Evolutionary conservation across 768 basidiomycete genomes (phyloP).

Genomic region (Tulasnella sp.): DNA sequence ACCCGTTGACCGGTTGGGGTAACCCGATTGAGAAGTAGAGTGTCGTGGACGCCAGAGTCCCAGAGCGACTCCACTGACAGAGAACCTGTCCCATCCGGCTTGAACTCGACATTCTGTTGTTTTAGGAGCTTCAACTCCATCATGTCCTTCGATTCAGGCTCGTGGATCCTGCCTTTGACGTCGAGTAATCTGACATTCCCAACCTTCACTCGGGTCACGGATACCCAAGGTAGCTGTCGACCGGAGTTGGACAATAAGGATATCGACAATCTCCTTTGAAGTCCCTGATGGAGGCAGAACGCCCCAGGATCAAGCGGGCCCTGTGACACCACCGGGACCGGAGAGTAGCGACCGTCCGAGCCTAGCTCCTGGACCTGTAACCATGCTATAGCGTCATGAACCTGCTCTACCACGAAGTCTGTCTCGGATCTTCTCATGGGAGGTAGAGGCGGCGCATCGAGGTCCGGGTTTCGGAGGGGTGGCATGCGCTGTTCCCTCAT

Average conservation of each 20-base stretch:
- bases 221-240: conserved; percentile 80
- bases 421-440: conserved; percentile 86
- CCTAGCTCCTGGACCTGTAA: conserved; percentile 82
- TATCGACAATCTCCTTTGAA: conserved; percentile 78
- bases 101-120: conserved; percentile 70
- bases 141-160: conserved; percentile 65
- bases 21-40: conserved; percentile 76
- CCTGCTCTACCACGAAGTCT: conserved; percentile 82
- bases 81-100: conserved; percentile 74
- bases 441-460: conserved; percentile 37
- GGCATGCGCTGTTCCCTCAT: conserved; percentile 65
- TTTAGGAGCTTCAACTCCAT: conserved; percentile 70
- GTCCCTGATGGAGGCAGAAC: conserved; percentile 87
- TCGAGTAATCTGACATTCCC: conserved; percentile 85
- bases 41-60: conserved; percentile 92
- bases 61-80: conserved; percentile 72
- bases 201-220: conserved; percentile 67
- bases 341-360: conserved; percentile 75
- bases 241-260: conserved; percentile 85
- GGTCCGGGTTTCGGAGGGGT: conserved; percentile 34
- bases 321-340: conserved; percentile 76
- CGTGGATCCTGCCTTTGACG: conserved; percentile 73
- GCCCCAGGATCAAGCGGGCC: conserved; percentile 74
- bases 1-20: conserved; percentile 75
- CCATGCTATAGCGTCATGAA: conserved; percentile 87